Conservation (phyloP, 2,329 filamentous ascomycete genomes). For the Fusarium kyushuense region DNA sequence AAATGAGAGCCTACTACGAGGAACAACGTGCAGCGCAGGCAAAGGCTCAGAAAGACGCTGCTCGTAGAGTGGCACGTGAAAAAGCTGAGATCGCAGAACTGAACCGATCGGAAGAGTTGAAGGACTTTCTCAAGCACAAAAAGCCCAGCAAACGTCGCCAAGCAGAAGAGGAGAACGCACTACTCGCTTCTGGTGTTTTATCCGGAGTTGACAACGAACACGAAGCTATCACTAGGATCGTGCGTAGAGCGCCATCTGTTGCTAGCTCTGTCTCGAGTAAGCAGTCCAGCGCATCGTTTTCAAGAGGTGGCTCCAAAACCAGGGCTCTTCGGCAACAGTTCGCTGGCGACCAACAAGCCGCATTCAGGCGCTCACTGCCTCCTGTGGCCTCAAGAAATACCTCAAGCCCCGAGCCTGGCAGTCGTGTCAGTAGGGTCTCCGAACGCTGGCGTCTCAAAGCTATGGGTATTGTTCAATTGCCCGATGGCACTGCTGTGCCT, state of each 20-base stretch:
- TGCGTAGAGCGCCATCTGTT: slow-evolving; percentile 47
- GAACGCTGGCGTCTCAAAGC: slow-evolving; percentile 62
- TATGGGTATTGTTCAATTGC: slow-evolving; percentile 65
- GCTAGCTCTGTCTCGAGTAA: slow-evolving; percentile 39
- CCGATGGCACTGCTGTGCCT: slow-evolving; percentile 65
- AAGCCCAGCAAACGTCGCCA: slow-evolving; percentile 49
- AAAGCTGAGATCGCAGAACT: slow-evolving; percentile 45
- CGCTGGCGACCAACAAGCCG: slow-evolving; percentile 44
- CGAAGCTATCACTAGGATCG: slow-evolving; percentile 52
- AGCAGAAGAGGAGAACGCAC: slow-evolving; percentile 54
- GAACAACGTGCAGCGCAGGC: slow-evolving; percentile 52
- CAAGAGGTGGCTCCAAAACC: slow-evolving; percentile 53
- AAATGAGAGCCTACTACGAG: slow-evolving; percentile 61
- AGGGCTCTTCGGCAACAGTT: slow-evolving; percentile 54
- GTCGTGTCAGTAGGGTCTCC: slow-evolving; percentile 55
- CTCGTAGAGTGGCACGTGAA: slow-evolving; percentile 44
- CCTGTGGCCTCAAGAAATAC: slow-evolving; percentile 49
- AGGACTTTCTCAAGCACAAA: slow-evolving; percentile 51
- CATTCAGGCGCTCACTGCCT: slow-evolving; percentile 57
- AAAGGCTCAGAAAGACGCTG: slow-evolving; percentile 53
- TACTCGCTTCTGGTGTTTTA: slow-evolving; percentile 59
- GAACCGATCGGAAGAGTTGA: slow-evolving; percentile 53
- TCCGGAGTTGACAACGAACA: slow-evolving; percentile 56
- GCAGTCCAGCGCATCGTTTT: slow-evolving; percentile 37
- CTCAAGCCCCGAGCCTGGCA: slow-evolving; percentile 44